Conservation (phyloP, 768 basidiomycete genomes). For the Leucogyrophana mollusca region DNA sequence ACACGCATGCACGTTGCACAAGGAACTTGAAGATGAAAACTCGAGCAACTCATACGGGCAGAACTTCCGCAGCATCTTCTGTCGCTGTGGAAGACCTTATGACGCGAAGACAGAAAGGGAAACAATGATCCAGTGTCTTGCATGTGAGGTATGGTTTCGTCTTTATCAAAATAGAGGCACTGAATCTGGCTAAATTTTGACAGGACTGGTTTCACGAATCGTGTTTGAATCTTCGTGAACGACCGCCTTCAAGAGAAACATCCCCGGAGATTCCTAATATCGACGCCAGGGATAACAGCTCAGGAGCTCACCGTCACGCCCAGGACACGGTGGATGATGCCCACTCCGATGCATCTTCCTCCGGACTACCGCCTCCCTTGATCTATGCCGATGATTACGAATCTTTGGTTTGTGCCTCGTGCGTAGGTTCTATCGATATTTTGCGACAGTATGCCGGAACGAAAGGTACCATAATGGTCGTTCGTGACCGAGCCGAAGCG, state of each 20-base stretch:
- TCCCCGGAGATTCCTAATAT: slow-evolving; percentile 21
- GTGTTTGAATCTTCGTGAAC: slow-evolving; percentile 76
- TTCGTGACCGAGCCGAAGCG: slow-evolving; percentile 43
- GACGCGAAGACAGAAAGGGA: slow-evolving; percentile 72
- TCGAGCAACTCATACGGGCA: slow-evolving; percentile 63
- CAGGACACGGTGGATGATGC: slow-evolving; percentile 52
- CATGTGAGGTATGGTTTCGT: slow-evolving; percentile 67
- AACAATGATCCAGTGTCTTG: slow-evolving; percentile 87
- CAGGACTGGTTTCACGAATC: slow-evolving; percentile 94
- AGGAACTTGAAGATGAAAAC: slow-evolving; percentile 52
- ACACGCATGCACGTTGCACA: slow-evolving; percentile 66
- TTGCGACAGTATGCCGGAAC: slow-evolving; percentile 69
- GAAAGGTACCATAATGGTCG: slow-evolving; percentile 63
- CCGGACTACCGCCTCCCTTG: slow-evolving; percentile 65
- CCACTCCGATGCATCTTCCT: slow-evolving; percentile 61
- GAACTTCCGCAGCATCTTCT: slow-evolving; percentile 72
- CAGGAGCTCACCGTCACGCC: too few relatives aligned
- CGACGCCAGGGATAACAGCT: not conserved
- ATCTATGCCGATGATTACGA: slow-evolving; percentile 73
- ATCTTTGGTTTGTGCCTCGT: slow-evolving; percentile 67
- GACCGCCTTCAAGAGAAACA: slow-evolving; percentile 49
- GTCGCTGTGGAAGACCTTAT: slow-evolving; percentile 71
- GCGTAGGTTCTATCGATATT: slow-evolving; percentile 54
- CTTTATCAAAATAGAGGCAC: not conserved
- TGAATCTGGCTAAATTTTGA: slow-evolving; percentile 2